Evolutionary conservation across 257 asterid species (phyloP).

Genomic region (Nicotiana obtusifolia): DNA sequence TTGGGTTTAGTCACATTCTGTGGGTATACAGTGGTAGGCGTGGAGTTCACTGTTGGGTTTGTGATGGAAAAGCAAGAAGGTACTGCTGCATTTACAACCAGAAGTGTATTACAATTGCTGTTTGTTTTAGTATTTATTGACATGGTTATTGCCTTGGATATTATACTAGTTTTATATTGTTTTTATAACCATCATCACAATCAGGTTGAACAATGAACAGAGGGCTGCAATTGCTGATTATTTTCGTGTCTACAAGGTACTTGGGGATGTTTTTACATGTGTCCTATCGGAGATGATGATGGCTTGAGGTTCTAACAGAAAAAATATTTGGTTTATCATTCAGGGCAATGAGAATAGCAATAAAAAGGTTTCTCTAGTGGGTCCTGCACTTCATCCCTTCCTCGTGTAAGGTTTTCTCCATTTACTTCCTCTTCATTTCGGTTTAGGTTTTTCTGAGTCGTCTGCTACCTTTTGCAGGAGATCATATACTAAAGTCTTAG

Average conservation of each 20-base stretch:
- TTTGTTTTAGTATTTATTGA: background rate
- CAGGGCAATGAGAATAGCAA: slow-evolving; percentile 83
- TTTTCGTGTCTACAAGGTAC: slow-evolving; percentile 80
- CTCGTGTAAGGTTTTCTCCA: slow-evolving; percentile 55
- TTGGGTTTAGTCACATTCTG: slow-evolving; percentile 80
- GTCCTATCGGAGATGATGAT: background rate
- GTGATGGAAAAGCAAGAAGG: slow-evolving; percentile 94
- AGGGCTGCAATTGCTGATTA: slow-evolving; percentile 80
- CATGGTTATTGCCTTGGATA: background rate
- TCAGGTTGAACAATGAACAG: slow-evolving; percentile 82
- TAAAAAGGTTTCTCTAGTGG: slow-evolving; percentile 53
- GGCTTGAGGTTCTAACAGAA: slow-evolving; percentile 1
- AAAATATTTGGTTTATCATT: slow-evolving; percentile 12
- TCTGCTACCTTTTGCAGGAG: slow-evolving; percentile 43
- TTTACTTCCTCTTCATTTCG: slow-evolving; percentile 3
- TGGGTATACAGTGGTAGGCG: slow-evolving; percentile 98
- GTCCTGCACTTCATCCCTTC: slow-evolving; percentile 70
- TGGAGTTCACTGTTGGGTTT: slow-evolving; percentile 99
- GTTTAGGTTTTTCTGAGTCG: background rate
- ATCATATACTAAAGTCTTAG: slow-evolving; percentile 58
- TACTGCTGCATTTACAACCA: slow-evolving; percentile 19
- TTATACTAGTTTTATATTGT: background rate
- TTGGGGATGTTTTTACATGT: slow-evolving; percentile 2
- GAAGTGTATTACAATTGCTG: background rate
- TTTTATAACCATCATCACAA: slow-evolving; percentile 10